Percentiles rank a stretch among this genome's conserved stretches.
Evolutionary conservation across 768 basidiomycete genomes (phyloP).

Genomic region (Dacryopinax primogenitus): DNA sequence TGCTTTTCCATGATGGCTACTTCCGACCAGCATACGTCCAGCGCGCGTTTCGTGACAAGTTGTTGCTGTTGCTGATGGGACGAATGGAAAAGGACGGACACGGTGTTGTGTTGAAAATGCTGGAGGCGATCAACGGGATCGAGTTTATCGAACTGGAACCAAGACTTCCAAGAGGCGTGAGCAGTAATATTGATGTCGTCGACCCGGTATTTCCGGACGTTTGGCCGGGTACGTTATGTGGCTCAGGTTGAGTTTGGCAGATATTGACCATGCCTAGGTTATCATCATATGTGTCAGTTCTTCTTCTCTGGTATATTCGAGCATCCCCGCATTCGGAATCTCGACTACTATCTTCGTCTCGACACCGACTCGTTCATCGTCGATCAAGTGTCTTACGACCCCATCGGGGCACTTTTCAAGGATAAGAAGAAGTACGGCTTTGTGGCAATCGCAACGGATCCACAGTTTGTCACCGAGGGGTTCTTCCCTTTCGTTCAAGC

Average conservation of each 20-base stretch:
- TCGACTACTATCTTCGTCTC: conserved; percentile 20
- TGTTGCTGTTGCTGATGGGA: neutral
- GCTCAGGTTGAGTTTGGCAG: neutral
- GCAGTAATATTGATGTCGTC: neutral
- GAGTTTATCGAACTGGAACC: conserved; percentile 1
- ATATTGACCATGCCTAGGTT: conserved; percentile 12
- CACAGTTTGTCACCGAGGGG: conserved; percentile 14
- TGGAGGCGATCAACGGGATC: conserved; percentile 4
- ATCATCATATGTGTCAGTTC: conserved; percentile 22
- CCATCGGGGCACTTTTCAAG: conserved; percentile 18
- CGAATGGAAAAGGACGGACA: conserved; percentile 5
- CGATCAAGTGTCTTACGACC: conserved; percentile 17
- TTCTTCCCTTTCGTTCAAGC: conserved; percentile 17
- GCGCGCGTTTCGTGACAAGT: neutral
- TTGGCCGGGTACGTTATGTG: neutral
- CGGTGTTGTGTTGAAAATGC: neutral
- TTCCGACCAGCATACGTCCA: neutral
- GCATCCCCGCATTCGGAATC: conserved; percentile 17
- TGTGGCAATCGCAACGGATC: conserved; percentile 11
- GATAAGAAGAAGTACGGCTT: conserved; percentile 17
- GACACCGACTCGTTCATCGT: conserved; percentile 18
- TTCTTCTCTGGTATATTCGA: conserved; percentile 18
- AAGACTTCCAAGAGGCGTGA: neutral
- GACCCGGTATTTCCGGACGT: neutral
- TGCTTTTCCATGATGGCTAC: neutral